Conservation (phyloP, 164 flowering plant genomes). For the Tetracentron sinense region DNA sequence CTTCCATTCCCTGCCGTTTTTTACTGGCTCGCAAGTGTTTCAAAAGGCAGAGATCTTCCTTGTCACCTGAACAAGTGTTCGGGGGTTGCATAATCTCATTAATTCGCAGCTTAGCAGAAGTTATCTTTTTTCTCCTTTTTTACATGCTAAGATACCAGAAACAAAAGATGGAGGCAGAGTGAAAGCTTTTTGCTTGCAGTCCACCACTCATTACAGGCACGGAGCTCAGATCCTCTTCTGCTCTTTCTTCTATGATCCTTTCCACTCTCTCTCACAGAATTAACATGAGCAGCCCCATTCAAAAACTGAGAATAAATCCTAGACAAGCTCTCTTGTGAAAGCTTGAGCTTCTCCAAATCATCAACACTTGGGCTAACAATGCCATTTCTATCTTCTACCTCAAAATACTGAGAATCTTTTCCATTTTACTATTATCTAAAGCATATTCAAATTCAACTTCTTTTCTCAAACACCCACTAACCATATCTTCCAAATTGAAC, state of each 20-base stretch:
- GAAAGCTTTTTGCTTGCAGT: conserved; percentile 51
- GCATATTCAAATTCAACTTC: conserved; percentile 29
- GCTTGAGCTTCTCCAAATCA: conserved; percentile 33
- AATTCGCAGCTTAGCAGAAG: conserved; percentile 66
- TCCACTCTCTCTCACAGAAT: conserved; percentile 11
- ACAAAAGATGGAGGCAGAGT: conserved; percentile 70
- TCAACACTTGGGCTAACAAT: too few relatives aligned
- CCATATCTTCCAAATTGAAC: conserved; percentile 38
- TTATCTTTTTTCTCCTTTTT: conserved; percentile 63
- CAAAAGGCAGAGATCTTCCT: neutral
- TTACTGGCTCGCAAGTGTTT: conserved; percentile 22
- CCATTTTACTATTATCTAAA: conserved; percentile 11
- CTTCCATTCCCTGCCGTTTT: too few relatives aligned
- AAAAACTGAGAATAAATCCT: conserved; percentile 33
- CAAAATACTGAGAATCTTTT: conserved; percentile 36
- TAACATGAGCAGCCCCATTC: conserved; percentile 22
- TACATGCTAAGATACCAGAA: conserved; percentile 31
- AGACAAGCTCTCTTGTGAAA: conserved; percentile 52
- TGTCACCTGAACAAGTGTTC: conserved; percentile 10
- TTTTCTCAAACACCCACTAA: conserved; percentile 40
- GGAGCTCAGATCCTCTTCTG: conserved; percentile 17
- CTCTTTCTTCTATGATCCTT: conserved; percentile 23
- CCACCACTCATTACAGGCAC: conserved; percentile 48
- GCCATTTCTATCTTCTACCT: conserved; percentile 13
- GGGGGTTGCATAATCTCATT: conserved; percentile 42